Percentiles rank a stretch among this genome's conserved stretches.
Evolutionary conservation across 208 protist genomes (phyloP).

Genomic region (Lotmaria passim): DNA sequence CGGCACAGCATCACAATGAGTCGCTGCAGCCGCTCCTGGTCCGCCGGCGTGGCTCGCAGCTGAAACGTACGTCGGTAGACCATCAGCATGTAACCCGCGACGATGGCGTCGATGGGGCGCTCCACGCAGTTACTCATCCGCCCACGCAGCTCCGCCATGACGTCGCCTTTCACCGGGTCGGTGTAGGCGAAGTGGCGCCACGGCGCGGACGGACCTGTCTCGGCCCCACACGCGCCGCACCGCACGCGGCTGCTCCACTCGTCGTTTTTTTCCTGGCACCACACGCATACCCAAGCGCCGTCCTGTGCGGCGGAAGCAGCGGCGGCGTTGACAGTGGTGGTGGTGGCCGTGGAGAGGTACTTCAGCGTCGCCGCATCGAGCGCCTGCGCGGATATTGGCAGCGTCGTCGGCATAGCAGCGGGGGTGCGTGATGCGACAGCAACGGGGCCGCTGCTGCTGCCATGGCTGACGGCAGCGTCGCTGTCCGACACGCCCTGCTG

Average conservation of each 20-base stretch:
- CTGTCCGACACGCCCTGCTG: slow-evolving; percentile 50
- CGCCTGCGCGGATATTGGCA: slow-evolving; percentile 30
- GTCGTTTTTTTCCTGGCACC: slow-evolving; percentile 79
- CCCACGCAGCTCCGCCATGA: slow-evolving; percentile 72
- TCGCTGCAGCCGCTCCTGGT: slow-evolving; percentile 63
- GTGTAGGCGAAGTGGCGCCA: slow-evolving; percentile 81
- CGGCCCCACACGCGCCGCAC: slow-evolving; percentile 77
- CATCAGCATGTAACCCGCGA: slow-evolving; percentile 81
- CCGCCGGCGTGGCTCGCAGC: slow-evolving; percentile 73
- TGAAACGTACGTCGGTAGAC: slow-evolving; percentile 82
- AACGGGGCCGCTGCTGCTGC: neutral
- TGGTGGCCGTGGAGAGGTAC: slow-evolving; percentile 20
- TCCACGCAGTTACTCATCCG: slow-evolving; percentile 66
- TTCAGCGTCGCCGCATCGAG: slow-evolving; percentile 22
- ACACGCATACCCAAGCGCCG: slow-evolving; percentile 82
- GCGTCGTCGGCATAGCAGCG: slow-evolving; percentile 9
- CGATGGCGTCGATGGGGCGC: slow-evolving; percentile 73
- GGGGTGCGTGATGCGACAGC: neutral
- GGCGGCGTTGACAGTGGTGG: neutral
- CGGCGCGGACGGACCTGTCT: slow-evolving; percentile 76
- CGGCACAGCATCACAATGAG: slow-evolving; percentile 62
- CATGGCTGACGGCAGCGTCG: neutral
- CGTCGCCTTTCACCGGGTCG: slow-evolving; percentile 38
- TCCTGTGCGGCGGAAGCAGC: slow-evolving; percentile 13
- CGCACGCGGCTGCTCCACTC: slow-evolving; percentile 71